These are phyloP conservation scores for Dipodascus geniculatus DNA, from an alignment of 805 yeast genomes.

Conservation along the genomic window DNA sequence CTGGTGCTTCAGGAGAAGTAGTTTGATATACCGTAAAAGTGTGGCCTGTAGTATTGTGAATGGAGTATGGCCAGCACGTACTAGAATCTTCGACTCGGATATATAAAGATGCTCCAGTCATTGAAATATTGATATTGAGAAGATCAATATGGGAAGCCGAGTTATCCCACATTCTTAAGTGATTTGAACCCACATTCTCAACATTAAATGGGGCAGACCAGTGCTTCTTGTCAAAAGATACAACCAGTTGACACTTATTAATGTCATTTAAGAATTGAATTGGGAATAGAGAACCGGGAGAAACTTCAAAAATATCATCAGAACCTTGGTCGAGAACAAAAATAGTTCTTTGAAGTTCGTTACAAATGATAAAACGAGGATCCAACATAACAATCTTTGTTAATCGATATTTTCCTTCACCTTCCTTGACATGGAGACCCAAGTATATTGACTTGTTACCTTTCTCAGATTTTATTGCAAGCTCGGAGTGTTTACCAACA, in stretches of 20 bases:
- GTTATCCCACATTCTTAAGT: conserved; percentile 53
- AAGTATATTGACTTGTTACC: conserved; percentile 46
- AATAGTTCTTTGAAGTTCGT: conserved; percentile 43
- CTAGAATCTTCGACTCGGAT: conserved; percentile 63
- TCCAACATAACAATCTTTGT: conserved; percentile 69
- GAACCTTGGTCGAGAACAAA: conserved; percentile 38
- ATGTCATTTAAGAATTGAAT: not conserved
- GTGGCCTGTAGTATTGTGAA: conserved; percentile 77
- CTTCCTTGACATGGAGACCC: conserved; percentile 39
- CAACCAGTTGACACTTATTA: not conserved
- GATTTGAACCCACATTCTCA: conserved; percentile 73
- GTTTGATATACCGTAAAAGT: conserved; percentile 81
- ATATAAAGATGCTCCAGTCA: conserved; percentile 74
- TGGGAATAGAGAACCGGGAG: not conserved
- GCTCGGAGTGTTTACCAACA: conserved; percentile 67
- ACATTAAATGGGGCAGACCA: conserved; percentile 88
- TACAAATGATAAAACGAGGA: conserved; percentile 72
- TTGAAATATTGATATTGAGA: conserved; percentile 55
- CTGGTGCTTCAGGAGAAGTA: conserved; percentile 51
- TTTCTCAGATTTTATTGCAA: conserved; percentile 28
- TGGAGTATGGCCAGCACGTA: conserved; percentile 83
- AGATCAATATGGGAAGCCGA: conserved; percentile 53
- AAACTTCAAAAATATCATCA: not conserved
- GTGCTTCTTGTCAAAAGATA: conserved; percentile 30
- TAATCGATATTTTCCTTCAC: conserved; percentile 43